phyloP scores from a whole-genome alignment of 169 alveolate genomes.

The Plasmodium fragile region DNA sequence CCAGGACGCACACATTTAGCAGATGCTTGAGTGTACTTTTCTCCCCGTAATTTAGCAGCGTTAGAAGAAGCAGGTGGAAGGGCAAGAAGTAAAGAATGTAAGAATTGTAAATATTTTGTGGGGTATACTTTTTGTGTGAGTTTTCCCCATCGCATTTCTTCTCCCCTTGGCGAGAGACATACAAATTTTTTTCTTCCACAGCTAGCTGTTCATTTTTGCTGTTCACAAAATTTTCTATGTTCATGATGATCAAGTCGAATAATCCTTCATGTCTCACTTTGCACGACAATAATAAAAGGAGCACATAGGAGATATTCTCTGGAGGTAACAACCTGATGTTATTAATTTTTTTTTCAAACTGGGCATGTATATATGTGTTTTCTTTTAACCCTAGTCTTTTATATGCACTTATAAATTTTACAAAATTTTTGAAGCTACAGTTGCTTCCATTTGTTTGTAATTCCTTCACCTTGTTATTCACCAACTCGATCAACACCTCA shows the following conservation, averaged over 20 bases:
- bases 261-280: constrained; percentile 16
- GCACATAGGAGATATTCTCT: constrained; percentile 42
- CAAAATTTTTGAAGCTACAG: constrained; percentile 47
- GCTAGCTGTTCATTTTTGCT: neutral
- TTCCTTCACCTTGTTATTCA: constrained; percentile 26
- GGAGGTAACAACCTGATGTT: constrained; percentile 39
- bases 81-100: constrained; percentile 46
- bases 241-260: constrained; percentile 41
- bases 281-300: constrained; percentile 21
- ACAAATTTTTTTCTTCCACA: neutral
- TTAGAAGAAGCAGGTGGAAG: constrained; percentile 35
- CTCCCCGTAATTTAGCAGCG: constrained; percentile 30
- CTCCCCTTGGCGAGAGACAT: neutral
- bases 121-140: neutral
- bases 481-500: constrained; percentile 3
- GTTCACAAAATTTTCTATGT: constrained; percentile 57
- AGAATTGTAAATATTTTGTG: neutral
- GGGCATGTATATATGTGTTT: constrained; percentile 47
- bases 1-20: constrained; percentile 13
- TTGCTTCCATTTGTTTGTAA: constrained; percentile 1
- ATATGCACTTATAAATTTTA: constrained; percentile 61
- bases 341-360: constrained; percentile 58
- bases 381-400: constrained; percentile 32
- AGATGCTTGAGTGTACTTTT: constrained; percentile 14
- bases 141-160: neutral